These are phyloP conservation scores for Russula sp. DNA, from an alignment of 768 basidiomycete species.

Conservation along the genomic window DNA sequence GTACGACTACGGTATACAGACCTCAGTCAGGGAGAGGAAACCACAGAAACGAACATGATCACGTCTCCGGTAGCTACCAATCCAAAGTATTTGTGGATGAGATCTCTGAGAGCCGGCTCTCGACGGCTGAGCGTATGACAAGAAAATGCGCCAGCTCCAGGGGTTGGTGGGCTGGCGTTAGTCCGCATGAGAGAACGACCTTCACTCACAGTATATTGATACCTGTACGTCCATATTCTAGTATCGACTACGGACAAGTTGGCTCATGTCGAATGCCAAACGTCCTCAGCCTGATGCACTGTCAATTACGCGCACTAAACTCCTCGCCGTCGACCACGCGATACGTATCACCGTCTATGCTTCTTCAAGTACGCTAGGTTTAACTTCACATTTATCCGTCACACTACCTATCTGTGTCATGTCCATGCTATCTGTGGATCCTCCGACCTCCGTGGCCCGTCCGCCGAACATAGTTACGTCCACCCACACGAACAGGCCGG, in stretches of 20 bases:
- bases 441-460: conserved; percentile 43
- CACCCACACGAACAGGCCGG: not conserved
- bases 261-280: not conserved
- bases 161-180: conserved; percentile 87
- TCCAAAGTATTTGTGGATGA: conserved; percentile 54
- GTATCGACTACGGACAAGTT: not conserved
- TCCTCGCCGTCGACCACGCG: conserved; percentile 72
- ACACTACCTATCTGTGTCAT: conserved; percentile 69
- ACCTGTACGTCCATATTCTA: conserved; percentile 50
- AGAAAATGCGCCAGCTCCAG: conserved; percentile 70
- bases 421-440: conserved; percentile 83
- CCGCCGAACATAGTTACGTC: not conserved
- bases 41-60: conserved; percentile 22
- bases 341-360: conserved; percentile 58
- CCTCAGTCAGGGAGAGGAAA: conserved; percentile 38
- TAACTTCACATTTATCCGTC: conserved; percentile 58
- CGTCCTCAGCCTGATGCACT: conserved; percentile 53
- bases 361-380: conserved; percentile 33
- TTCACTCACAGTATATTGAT: conserved; percentile 66
- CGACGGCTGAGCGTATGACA: conserved; percentile 54
- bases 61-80: conserved; percentile 55
- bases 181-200: conserved; percentile 47
- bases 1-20: conserved; percentile 60
- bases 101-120: conserved; percentile 57
- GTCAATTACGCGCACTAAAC: conserved; percentile 55